phyloP scores from a whole-genome alignment of 768 basidiomycete genomes.

The Pleurotus pulmonarius region DNA sequence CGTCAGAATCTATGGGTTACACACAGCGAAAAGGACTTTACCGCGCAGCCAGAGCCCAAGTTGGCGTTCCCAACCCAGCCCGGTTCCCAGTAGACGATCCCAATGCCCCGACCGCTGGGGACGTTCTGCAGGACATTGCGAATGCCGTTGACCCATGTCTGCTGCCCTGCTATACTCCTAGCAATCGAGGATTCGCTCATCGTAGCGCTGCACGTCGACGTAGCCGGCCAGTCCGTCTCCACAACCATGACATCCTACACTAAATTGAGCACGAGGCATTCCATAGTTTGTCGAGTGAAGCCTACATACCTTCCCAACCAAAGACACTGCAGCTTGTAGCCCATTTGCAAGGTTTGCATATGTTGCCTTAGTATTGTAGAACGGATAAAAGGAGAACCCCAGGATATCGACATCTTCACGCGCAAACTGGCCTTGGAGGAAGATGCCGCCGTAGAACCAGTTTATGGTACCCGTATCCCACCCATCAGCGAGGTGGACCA shows the following conservation, averaged over 20 bases:
- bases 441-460: conserved; percentile 50
- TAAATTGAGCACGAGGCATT: not conserved
- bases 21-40: conserved; percentile 14
- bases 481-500: conserved; percentile 62
- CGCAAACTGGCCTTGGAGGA: conserved; percentile 48
- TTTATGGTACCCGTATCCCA: conserved; percentile 45
- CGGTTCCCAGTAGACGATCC: conserved; percentile 65
- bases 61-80: conserved; percentile 58
- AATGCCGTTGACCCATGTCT: conserved; percentile 49
- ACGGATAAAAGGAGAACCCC: conserved; percentile 66
- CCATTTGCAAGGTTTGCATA: conserved; percentile 44
- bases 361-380: conserved; percentile 58
- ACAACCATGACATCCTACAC: conserved; percentile 51
- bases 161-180: conserved; percentile 47
- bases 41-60: conserved; percentile 38
- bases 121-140: conserved; percentile 39
- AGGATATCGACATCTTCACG: conserved; percentile 51
- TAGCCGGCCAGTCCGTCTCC: conserved; percentile 62
- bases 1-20: no score
- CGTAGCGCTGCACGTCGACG: conserved; percentile 33
- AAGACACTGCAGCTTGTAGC: conserved; percentile 45
- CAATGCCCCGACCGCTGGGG: conserved; percentile 44
- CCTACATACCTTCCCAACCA: conserved; percentile 19
- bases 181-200: conserved; percentile 46
- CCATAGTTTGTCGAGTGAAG: no score